Evolutionary conservation across 2,329 filamentous ascomycete genomes (phyloP), one percentile per base, ranked within the genome.

Genomic region (Alternaria sp.): DNA sequence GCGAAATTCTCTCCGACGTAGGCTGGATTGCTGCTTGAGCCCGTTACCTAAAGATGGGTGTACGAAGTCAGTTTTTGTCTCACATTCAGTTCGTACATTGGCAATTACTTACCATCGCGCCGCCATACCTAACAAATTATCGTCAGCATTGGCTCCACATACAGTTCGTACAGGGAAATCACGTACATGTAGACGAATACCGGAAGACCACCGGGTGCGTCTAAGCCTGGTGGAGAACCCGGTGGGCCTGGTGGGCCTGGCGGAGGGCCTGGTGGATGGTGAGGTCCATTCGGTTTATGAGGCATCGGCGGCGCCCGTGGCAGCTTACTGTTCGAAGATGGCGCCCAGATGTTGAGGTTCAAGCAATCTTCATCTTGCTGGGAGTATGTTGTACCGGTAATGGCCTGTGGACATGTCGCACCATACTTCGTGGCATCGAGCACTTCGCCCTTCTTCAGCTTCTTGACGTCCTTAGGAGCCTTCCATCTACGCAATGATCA

Each of bases 181-280:
- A 40, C 36, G n/a, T 40, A 82, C 79, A 82, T 81, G 70, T 82
- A 83, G 0, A 83, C 76, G 10, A 81, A 78, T 3, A 82, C 77
- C 40, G 77, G 65, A 46, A 73, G 55, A 28, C 66, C 36, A 0
- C 36, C 66, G 6, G 66, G 28, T 19, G 36, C 19, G 10, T 50
- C 32, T 6, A 49, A 36, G 26, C 46, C 55, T 57, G 55, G 19
- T 49, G 54, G 56, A 1, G 32, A 15, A 43, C 17, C 11, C 15
- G 40, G 26, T 21, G 57, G 57, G 21, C 49, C 57, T 40, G 43
- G 36, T 56, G 21, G 57, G 23, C 36, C 36, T 26, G 55, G 15
- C 13, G 19, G 36, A 40, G 36, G 36, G 36, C 36, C 36, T 40
- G 36, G 36, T 40, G n/a, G n/a, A 45, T 43, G 59, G 52, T 62